Base-by-base conservation (phyloP, 768 basidiomycete species). In the Boletus sensibilis region DNA sequence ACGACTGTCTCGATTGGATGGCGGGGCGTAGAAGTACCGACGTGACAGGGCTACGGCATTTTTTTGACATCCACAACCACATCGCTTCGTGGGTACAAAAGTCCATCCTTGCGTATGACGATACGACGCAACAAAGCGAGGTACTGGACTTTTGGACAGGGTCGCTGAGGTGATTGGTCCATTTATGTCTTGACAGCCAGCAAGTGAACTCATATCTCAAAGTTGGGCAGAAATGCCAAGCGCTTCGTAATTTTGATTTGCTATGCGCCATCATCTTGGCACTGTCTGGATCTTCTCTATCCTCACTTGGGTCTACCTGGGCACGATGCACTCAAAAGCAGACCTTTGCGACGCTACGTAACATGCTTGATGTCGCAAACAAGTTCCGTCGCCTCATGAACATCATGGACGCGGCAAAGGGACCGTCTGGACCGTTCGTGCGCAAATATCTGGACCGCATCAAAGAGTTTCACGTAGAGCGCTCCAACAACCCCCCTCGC, bases 61-160 rank as follows among this genome's bases (percentile, higher is more conserved):
- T 88, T 64, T 82, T 81, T 57, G 71, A 78, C 4, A 82, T 80
- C 2, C 82, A 85, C 65, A 86, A 88, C 62, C 80, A 80, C 62
- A 69, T 91, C 33, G 79, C 78, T 33, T 70, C 76, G 14, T 91
- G 88, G 87, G 86, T 90, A 20, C 86, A 84, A 65, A 70, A 69
- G 35, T 88, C 82, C 64, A 77, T 89, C 39, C 68, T 91, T 37
- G 78, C 69, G 48, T 74, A 76, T 47, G 80, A 84, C 9, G 72
- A 72, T 5, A 69, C 84, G 53, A 76, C 75, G 14, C 82, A 78
- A 63, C 75, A 87, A 42, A 79, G 84, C 9, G 79, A 84, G 52
- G 79, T 77, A 16, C 72, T 88, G 37, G 86, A 88, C 56, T 81
- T 85, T 64, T 91, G 88, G 88, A 85, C 90, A 85, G 81, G 65